These are phyloP conservation scores for Coemansia sp. DNA, from an alignment of 192 early-diverging fungal species.

Conservation along the genomic window DNA sequence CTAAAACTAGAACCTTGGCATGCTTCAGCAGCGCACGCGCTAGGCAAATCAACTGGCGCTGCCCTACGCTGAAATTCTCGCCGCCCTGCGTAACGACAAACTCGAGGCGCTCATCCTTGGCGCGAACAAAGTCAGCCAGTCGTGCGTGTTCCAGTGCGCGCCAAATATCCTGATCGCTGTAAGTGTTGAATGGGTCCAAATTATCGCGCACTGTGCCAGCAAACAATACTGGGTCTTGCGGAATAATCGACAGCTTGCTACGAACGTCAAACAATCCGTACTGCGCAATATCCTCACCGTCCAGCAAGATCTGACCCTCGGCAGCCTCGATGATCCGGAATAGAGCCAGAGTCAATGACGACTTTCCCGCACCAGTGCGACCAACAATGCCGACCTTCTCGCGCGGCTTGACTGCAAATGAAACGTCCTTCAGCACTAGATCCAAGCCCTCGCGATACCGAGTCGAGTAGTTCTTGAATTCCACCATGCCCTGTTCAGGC, in stretches of 20 bases:
- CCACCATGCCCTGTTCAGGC: constrained; percentile 77
- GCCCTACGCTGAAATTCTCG: constrained; percentile 80
- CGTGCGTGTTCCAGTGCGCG: constrained; percentile 67
- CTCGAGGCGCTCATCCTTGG: constrained; percentile 69
- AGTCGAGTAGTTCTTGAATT: constrained; percentile 78
- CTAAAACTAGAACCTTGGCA: constrained; percentile 72
- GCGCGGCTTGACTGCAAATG: constrained; percentile 43
- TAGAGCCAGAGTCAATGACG: constrained; percentile 62
- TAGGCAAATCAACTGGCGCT: constrained; percentile 77
- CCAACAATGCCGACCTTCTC: constrained; percentile 70
- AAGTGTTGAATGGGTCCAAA: constrained; percentile 56
- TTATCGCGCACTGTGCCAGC: constrained; percentile 67
- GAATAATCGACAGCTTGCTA: constrained; percentile 77
- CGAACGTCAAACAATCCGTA: constrained; percentile 60
- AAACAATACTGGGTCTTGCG: constrained; percentile 83
- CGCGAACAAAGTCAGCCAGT: constrained; percentile 68
- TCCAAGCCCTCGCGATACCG: constrained; percentile 85
- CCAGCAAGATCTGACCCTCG: constrained; percentile 67
- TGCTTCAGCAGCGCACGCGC: constrained; percentile 78
- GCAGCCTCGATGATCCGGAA: constrained; percentile 75
- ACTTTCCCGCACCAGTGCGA: constrained; percentile 75
- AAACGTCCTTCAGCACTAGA: constrained; percentile 68
- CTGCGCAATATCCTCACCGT: constrained; percentile 66
- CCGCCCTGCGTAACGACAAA: constrained; percentile 61
- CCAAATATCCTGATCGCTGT: constrained; percentile 71